Evolutionary conservation across 192 early-diverging fungal species (phyloP), one percentile per base, ranked within the genome.

Genomic region (Coemansia sp.): DNA sequence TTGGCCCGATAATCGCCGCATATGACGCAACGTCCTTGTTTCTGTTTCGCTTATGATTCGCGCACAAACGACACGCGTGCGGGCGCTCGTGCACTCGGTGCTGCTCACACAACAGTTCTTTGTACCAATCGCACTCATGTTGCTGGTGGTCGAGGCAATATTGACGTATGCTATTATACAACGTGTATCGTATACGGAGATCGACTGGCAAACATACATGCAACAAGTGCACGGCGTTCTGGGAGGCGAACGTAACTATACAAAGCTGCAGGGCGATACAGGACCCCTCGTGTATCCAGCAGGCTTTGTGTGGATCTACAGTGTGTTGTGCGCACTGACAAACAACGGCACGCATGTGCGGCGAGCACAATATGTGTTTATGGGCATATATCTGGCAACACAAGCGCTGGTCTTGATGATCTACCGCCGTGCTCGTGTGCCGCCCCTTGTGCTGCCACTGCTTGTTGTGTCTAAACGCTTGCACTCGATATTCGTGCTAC

Each of bases 121-220:
- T 55, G 47, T 9, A n/a, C 53, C 35, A 11, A 35, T 64, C 10
- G 65, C 75, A 4, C 55, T 43, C 2, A 37, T 43, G 26, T 47
- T 73, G 48, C 11, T 82, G 11, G 18, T 18, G 23, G 26, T 65
- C 13, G 79, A 82, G 12, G 26, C 22, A 3, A 13, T 51, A 39
- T 23, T 54, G 6, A 74, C 52, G 5, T 23, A 39, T 13, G 51
- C 53, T 4, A 69, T 82, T 6, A 64, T 82, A 3, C 66, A 55
- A 55, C 61, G 59, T 0, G 63, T 81, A 8, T 27, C 65, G 45
- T 79, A 98, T 71, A 96, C 96, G 3, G 93, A 98, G 71, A 98
- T 98, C 62, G 96, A 98, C 81, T 98, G 94, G 94, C 81, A 69
- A 16, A 88, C 96, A 11, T 98, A 98, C 62, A 96, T 98, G 94